These are phyloP conservation scores for Pseudogymnoascus sp. DNA, from an alignment of 2,329 filamentous ascomycete species.

Conservation along the genomic window DNA sequence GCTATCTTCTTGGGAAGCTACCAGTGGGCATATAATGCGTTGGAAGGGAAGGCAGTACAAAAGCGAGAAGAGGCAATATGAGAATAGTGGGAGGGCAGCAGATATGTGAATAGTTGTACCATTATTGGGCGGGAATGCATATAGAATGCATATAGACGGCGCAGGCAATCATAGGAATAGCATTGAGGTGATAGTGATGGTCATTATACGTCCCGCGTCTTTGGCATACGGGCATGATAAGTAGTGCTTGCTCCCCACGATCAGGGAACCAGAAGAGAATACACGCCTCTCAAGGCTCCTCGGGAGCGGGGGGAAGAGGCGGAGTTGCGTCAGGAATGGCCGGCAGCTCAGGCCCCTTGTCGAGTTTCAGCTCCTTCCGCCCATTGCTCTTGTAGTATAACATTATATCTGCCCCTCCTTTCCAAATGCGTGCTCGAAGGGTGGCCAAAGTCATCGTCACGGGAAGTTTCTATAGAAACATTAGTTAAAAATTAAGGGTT, in stretches of 20 bases:
- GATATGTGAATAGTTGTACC: neutral
- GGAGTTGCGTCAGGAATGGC: neutral
- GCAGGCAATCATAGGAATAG: conserved; percentile 8
- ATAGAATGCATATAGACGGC: conserved; percentile 19
- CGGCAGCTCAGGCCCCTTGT: neutral
- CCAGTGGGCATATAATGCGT: conserved; percentile 73
- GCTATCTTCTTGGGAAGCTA: conserved; percentile 93
- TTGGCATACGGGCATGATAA: neutral
- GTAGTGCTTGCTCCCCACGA: neutral
- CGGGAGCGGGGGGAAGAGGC: neutral
- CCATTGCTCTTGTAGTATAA: conserved; percentile 89
- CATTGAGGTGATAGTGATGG: conserved; percentile 1
- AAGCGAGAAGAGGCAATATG: neutral
- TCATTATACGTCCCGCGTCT: neutral
- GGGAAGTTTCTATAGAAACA: conserved; percentile 41
- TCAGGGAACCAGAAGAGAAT: neutral
- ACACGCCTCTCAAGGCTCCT: neutral
- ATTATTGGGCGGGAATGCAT: conserved; percentile 13
- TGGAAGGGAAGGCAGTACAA: conserved; percentile 38
- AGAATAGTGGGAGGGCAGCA: neutral
- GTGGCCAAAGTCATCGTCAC: conserved; percentile 90
- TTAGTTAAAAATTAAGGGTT: conserved; percentile 1
- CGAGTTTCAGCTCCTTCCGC: conserved; percentile 30
- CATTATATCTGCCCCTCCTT: conserved; percentile 85
- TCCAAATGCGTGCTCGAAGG: conserved; percentile 86